Conservation (phyloP, 2,329 filamentous ascomycete species). For the Penicillium sp. region DNA sequence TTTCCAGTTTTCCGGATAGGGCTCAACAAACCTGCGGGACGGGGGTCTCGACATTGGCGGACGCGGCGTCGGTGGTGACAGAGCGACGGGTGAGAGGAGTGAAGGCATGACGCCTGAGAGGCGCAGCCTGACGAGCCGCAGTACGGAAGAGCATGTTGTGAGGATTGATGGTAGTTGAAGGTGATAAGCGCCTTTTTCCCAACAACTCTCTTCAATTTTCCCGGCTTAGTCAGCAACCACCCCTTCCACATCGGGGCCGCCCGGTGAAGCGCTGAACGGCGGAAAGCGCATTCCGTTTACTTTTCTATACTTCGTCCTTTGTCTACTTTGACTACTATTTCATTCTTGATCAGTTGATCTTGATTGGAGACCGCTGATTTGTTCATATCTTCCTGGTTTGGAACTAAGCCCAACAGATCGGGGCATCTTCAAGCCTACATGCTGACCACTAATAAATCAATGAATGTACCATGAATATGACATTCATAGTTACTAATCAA, state of each 20-base stretch:
- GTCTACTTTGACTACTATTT: no score
- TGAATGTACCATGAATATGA: no score
- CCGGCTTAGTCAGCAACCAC: constrained; percentile 26
- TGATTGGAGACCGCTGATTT: no score
- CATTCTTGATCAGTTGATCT: no score
- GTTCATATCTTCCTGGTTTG: no score
- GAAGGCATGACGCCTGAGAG: constrained; percentile 53
- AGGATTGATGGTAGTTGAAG: constrained; percentile 30
- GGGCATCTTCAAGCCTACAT: no score
- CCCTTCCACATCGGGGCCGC: constrained; percentile 27
- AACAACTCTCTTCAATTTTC: constrained; percentile 29
- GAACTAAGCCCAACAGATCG: no score
- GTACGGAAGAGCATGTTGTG: constrained; percentile 70
- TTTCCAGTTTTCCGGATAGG: constrained; percentile 35
- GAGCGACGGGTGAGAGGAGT: constrained; percentile 62
- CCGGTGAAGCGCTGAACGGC: constrained; percentile 29
- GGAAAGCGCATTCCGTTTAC: constrained; percentile 1
- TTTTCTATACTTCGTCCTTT: not conserved
- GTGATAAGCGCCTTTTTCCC: constrained; percentile 12
- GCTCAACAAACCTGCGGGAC: constrained; percentile 63
- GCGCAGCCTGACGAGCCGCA: constrained; percentile 62
- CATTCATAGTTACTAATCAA: no score
- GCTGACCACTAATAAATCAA: no score
- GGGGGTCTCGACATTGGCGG: constrained; percentile 77
- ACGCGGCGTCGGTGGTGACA: constrained; percentile 95